phyloP scores from a whole-genome alignment of 805 yeast genomes.

The Ogataea ganodermae region DNA sequence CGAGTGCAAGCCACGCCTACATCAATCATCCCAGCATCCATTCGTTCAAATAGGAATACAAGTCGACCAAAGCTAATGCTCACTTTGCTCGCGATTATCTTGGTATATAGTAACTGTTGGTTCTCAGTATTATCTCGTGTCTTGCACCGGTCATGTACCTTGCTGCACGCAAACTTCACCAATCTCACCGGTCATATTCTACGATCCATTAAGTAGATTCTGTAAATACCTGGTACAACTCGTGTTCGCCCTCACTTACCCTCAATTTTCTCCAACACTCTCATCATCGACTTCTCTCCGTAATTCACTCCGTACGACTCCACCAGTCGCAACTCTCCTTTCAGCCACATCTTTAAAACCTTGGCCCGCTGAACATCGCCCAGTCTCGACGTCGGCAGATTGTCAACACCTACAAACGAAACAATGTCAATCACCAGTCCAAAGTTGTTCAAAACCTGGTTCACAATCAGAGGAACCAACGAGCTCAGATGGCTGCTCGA shows the following conservation, averaged over 20 bases:
- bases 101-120: too few relatives aligned
- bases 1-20: too few relatives aligned
- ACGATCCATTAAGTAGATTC: too few relatives aligned
- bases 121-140: too few relatives aligned
- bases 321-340: slow-evolving; percentile 44
- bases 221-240: too few relatives aligned
- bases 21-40: too few relatives aligned
- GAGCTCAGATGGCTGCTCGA: slow-evolving; percentile 60
- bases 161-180: too few relatives aligned
- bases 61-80: too few relatives aligned
- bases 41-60: too few relatives aligned
- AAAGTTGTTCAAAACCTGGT: slow-evolving; percentile 75
- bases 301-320: slow-evolving; percentile 57
- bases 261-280: slow-evolving; percentile 53
- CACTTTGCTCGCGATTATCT: too few relatives aligned
- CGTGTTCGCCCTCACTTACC: not conserved
- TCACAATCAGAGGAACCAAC: slow-evolving; percentile 79
- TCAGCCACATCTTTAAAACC: slow-evolving; percentile 58
- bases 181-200: too few relatives aligned
- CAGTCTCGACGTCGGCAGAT: slow-evolving; percentile 68
- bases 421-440: slow-evolving; percentile 82
- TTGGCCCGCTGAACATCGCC: slow-evolving; percentile 77
- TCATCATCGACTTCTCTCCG: slow-evolving; percentile 66
- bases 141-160: too few relatives aligned
- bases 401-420: slow-evolving; percentile 67